phyloP scores from a whole-genome alignment of 1,139 yeast genomes.

The Saccharomyces hybrid region DNA sequence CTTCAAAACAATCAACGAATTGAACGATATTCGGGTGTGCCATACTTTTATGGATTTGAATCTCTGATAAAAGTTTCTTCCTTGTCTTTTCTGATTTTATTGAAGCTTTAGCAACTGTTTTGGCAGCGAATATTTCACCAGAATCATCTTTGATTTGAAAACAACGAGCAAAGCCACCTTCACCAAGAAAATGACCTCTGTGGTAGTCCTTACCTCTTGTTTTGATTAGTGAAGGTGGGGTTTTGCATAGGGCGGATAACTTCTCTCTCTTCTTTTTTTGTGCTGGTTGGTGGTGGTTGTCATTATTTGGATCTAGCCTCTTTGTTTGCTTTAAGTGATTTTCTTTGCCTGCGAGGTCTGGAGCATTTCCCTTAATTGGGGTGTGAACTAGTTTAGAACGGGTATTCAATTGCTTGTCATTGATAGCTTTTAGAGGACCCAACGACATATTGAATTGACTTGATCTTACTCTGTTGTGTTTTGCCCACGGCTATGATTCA shows the following conservation, averaged over 20 bases:
- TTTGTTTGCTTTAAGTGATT: constrained; percentile 6
- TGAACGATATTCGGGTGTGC: constrained; percentile 84
- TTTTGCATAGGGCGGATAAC: constrained; percentile 75
- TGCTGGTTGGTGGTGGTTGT: constrained; percentile 21
- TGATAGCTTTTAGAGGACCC: constrained; percentile 30
- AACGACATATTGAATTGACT: constrained; percentile 14
- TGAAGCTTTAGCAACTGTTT: constrained; percentile 93
- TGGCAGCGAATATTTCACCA: constrained; percentile 89
- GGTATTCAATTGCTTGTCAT: constrained; percentile 30
- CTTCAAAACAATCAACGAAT: constrained; percentile 92
- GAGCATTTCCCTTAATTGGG: constrained; percentile 15
- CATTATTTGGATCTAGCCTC: constrained; percentile 10
- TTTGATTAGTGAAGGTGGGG: constrained; percentile 86
- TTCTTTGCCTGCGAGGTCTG: constrained; percentile 10
- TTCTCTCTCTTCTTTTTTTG: constrained; percentile 70
- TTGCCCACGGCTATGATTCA: background rate
- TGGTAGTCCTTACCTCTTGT: constrained; percentile 87
- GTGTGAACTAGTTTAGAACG: constrained; percentile 20
- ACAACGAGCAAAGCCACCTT: constrained; percentile 98
- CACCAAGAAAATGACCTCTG: constrained; percentile 88
- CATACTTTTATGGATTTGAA: constrained; percentile 88
- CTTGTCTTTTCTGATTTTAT: constrained; percentile 86
- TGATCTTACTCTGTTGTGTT: background rate
- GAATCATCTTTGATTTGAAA: constrained; percentile 89
- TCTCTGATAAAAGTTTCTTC: constrained; percentile 82